Conservation (phyloP, 257 asterid genomes). For the Penstemon davidsonii region DNA sequence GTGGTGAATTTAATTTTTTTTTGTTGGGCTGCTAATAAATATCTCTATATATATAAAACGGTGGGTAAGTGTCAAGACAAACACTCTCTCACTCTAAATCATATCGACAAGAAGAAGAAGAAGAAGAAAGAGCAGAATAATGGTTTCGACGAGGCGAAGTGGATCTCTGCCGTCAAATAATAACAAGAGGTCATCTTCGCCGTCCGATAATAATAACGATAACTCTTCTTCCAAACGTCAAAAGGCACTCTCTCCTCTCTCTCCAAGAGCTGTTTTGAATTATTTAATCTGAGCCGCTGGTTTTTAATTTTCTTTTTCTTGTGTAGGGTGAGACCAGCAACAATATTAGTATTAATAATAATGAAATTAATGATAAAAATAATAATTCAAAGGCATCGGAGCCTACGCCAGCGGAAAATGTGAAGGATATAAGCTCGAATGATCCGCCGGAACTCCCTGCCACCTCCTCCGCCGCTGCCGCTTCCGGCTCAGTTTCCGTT, state of each 20-base stretch:
- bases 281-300: constrained; percentile 32
- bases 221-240: constrained; percentile 78
- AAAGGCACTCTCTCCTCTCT: constrained; percentile 46
- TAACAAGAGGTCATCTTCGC: constrained; percentile 71
- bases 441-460: constrained; percentile 39
- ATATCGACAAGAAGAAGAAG: too few relatives aligned
- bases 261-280: constrained; percentile 23
- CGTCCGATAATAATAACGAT: constrained; percentile 53
- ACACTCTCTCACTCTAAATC: too few relatives aligned
- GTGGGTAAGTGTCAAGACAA: too few relatives aligned
- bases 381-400: constrained; percentile 49
- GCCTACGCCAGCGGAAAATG: constrained; percentile 51
- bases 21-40: too few relatives aligned
- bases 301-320: constrained; percentile 12
- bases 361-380: constrained; percentile 16
- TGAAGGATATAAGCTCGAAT: constrained; percentile 57
- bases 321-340: constrained; percentile 51
- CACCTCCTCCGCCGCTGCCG: constrained; percentile 21
- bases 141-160: constrained; percentile 94
- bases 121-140: constrained; percentile 25
- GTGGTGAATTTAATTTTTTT: too few relatives aligned
- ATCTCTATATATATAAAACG: too few relatives aligned
- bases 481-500: constrained; percentile 11
- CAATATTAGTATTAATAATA: not conserved
- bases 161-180: constrained; percentile 85